Base-by-base conservation (phyloP, 2,329 filamentous ascomycete genomes). In the Nannizzia gypsea region DNA sequence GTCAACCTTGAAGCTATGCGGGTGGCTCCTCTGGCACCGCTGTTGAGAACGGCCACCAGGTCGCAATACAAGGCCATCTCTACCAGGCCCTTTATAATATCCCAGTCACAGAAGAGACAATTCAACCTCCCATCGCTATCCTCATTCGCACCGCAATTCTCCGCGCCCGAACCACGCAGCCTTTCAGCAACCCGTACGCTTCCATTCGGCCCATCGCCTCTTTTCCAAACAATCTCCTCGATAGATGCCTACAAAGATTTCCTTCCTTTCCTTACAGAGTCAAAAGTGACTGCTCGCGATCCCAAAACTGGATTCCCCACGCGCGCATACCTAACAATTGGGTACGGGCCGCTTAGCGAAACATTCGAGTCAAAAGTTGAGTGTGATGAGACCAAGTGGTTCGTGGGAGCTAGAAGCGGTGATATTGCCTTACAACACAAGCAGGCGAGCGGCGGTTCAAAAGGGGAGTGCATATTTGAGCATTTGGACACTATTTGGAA, bases 201-300 rank as follows among this genome's bases (percentile, higher is more conserved):
- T 13, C 87, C 88, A 13, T 95, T 95, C 78, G 76, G 85, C 0
- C 78, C 84, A 34, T 68, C 74, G 3, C 78, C 83, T 1, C 84
- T 99, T 66, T 99, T 93, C 82, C 79, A 80, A 65, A 81, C 96
- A 59, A 91, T 99, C 72, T 85, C 90, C 75, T 90, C 96, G 73
- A 85, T 99, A 64, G 83, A 89, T 72, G 84, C 83, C 64, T 99
- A 99, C 81, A 78, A 81, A 40, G 72, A 78, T 65, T 99, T 97
- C 79, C 83, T 99, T n/a, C 93, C 93, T 9, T 96, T 95, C 81
- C 95, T 92, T 76, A 81, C 83, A 48, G 79, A 78, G 52, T 91
- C 88, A 40, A 81, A 79, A 62, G 90, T 97, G 44, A 96, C 90
- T 1, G 78, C 80, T 61, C 90, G 87, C 81, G 86, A 88, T 5